Evolutionary conservation across 73 alveolate species (phyloP), one percentile per base, ranked within the genome.

Genomic region (Paramecium bursaria): DNA sequence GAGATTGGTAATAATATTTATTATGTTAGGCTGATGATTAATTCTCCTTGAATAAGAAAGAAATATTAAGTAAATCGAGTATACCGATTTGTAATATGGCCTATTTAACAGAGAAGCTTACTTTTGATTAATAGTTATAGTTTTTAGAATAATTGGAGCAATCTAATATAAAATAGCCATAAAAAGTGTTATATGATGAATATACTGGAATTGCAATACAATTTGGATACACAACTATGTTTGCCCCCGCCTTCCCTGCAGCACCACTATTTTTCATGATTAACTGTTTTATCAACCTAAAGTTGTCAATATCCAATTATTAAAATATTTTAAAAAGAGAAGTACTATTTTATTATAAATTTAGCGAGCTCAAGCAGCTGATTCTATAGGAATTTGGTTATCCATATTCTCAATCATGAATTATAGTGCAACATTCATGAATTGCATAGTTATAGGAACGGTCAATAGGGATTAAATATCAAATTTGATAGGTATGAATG

Each of bases 221-320:
- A 57, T 57, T 57, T 57, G 76, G 76, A 57, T 57, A 57, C 33
- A 57, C 76, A 27, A 57, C 76, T 3, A 57, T 57, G 76, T 57
- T 57, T 30, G 27, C 76, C 5, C 76, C 76, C 0, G 33, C 76
- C 3, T 57, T 57, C 15, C 76, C 76, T 0, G 76, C 76, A 10
- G 76, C 76, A 30, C 76, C 76, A 0, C 33, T 57, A 3, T 57
- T 57, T 57, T 57, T 57, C 17, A 57, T 57, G 76, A 57, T 57
- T 5, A 57, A 57, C 33, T 57, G 76, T 29, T 57, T 30, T 31
- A 30, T 57, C 1, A 57, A 57, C 15, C 33, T 57, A 30, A 23
- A 50, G 17, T 57, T 48, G 76, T 57, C 76, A 2, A 57, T 57
- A 0, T 57, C 13, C n/a, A 57, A 57, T 57, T 57, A 57, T 26